Base-by-base conservation (phyloP, 176 grass and related monocot species). In the Oryza coarctata region DNA sequence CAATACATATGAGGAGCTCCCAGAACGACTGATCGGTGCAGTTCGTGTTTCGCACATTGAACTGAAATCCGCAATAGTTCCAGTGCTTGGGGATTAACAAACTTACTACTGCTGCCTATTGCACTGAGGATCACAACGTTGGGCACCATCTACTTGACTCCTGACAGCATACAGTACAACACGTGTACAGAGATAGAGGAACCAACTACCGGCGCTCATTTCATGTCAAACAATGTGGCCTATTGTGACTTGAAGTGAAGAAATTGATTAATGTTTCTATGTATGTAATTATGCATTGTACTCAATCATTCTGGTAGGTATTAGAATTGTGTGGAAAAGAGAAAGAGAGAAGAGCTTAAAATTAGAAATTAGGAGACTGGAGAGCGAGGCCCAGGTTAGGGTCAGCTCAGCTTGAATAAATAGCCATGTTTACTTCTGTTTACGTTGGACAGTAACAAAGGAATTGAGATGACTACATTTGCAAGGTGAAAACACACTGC, bases 21-120 rank as follows among this genome's bases (percentile, higher is more conserved):
- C 95, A 3, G 95, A 98, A 80, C 86, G 95, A 77, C 82, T 98
- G 74, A 95, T 98, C 15, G 95, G 95, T 74, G 92, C 95, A 34
- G 95, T 98, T 86, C 92, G 95, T 32, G 75, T 95, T 70, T 93
- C 92, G 3, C 95, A 98, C 45, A 74, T 98, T 26, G 95, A 98
- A 75, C 44, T 98, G 47, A 93, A 90, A 63, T 95, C 92, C 29
- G 95, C 95, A 28, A 34, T 98, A 45, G 89, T 86, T 64, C 90
- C 95, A 0, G 79, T 76, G 10, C 84, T 93, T 22, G 95, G 93
- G 47, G 84, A 88, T 89, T 84, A 80, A 80, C 63, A 63, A 12
- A 34, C 71, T 63, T 41, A 71, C 10, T 40, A 20, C 9, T 4
- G 71, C 35, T 12, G 32, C 25, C 7, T 17, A 65, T 63, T 63